These are phyloP conservation scores for Alternaria metachromatica DNA, from an alignment of 2,329 filamentous ascomycete genomes.

Conservation along the genomic window DNA sequence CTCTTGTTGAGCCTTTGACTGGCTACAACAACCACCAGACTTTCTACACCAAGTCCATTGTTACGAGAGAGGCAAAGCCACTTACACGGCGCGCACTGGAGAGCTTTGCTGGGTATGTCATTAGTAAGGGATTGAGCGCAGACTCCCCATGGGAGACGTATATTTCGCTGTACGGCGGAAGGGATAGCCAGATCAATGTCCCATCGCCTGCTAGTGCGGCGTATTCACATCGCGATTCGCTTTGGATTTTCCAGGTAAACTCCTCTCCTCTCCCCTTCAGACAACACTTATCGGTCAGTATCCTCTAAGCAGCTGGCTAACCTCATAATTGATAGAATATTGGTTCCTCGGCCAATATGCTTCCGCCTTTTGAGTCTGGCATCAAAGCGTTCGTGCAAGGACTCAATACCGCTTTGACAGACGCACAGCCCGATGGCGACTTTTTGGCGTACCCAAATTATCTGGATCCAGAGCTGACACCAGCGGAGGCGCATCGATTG, in stretches of 20 bases:
- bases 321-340: background rate
- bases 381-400: slow-evolving; percentile 7
- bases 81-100: background rate
- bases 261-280: background rate
- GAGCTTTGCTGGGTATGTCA: background rate
- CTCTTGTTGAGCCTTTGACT: slow-evolving; percentile 5
- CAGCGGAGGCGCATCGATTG: slow-evolving; percentile 1
- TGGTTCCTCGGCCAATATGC: background rate
- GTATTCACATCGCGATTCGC: slow-evolving; percentile 4
- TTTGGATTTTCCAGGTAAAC: slow-evolving; percentile 11
- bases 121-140: background rate
- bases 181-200: slow-evolving; percentile 9
- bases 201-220: background rate
- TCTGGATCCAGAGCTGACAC: slow-evolving; percentile 6
- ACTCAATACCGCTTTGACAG: slow-evolving; percentile 4
- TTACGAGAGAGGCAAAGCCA: slow-evolving; percentile 8
- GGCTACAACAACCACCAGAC: slow-evolving; percentile 9
- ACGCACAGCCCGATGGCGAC: slow-evolving; percentile 3
- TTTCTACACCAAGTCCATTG: slow-evolving; percentile 11
- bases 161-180: slow-evolving; percentile 6
- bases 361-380: slow-evolving; percentile 1
- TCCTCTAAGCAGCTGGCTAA: background rate
- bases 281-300: background rate
- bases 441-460: slow-evolving; percentile 12
- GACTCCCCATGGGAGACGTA: background rate